Percentiles rank a stretch among this genome's conserved stretches.
Conservation (phyloP, 805 yeast genomes). For the Candida ascalaphidarum region DNA sequence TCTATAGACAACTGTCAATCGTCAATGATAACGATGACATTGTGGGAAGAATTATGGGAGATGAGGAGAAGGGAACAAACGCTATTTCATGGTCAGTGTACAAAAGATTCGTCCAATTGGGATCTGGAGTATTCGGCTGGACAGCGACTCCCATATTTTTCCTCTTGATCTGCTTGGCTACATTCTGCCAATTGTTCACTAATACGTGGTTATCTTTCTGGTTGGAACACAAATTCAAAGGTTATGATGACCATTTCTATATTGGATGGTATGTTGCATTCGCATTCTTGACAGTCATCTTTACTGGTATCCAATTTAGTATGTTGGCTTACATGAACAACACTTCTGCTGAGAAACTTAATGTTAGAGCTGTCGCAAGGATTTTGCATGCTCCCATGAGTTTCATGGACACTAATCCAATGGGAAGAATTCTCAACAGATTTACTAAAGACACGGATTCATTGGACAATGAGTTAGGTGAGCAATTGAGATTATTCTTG, state of each 20-base stretch:
- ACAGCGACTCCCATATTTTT: conserved; percentile 25
- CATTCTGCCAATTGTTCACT: conserved; percentile 33
- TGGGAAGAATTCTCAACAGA: conserved; percentile 36
- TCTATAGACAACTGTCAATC: not conserved
- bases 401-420: conserved; percentile 34
- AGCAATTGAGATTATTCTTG: conserved; percentile 30
- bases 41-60: conserved; percentile 19
- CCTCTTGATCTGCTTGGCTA: conserved; percentile 22
- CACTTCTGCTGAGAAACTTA: conserved; percentile 24
- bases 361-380: conserved; percentile 27
- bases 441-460: conserved; percentile 38
- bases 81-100: conserved; percentile 33
- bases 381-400: conserved; percentile 36
- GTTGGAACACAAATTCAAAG: conserved; percentile 24
- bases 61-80: conserved; percentile 29
- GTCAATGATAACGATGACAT: conserved; percentile 2
- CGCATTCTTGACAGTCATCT: conserved; percentile 28
- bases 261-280: conserved; percentile 26
- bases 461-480: conserved; percentile 37
- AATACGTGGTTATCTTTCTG: conserved; percentile 39
- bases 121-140: conserved; percentile 28
- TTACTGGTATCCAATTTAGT: conserved; percentile 30
- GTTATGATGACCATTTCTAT: conserved; percentile 21
- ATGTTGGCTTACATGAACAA: conserved; percentile 36
- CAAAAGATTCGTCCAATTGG: conserved; percentile 26